Evolutionary conservation across 495 filamentous ascomycete species (phyloP).

Genomic region (Chaetomium cochliodes): DNA sequence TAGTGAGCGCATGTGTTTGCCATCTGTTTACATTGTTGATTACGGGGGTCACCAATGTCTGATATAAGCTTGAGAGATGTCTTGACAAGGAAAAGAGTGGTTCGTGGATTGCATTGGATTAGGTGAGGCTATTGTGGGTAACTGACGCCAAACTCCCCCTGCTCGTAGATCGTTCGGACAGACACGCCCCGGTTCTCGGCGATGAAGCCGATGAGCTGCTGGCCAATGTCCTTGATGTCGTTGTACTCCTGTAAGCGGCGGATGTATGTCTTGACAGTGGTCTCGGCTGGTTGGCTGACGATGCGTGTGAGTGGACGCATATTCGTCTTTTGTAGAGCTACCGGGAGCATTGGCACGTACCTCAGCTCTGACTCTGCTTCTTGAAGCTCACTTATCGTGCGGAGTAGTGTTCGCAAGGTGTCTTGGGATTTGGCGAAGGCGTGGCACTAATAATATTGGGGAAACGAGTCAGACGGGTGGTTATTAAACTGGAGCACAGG

Average conservation of each 20-base stretch:
- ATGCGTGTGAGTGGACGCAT: too few relatives aligned
- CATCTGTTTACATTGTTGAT: too few relatives aligned
- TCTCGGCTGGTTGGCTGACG: constrained; percentile 21
- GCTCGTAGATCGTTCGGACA: constrained; percentile 59
- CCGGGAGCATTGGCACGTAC: constrained; percentile 3
- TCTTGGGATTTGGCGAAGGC: constrained; percentile 20
- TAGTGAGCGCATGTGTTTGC: too few relatives aligned
- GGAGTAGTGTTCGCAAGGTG: constrained; percentile 10
- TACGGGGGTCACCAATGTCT: too few relatives aligned
- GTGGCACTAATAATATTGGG: constrained; percentile 6
- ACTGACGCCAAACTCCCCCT: constrained; percentile 42
- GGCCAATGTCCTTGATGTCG: constrained; percentile 71
- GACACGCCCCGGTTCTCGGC: constrained; percentile 67
- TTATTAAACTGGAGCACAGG: neutral
- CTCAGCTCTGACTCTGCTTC: constrained; percentile 14
- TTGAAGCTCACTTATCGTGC: neutral
- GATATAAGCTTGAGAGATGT: too few relatives aligned
- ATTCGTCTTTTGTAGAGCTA: too few relatives aligned
- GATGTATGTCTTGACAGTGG: constrained; percentile 61
- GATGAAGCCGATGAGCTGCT: constrained; percentile 70
- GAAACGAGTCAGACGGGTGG: neutral
- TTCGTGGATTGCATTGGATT: neutral
- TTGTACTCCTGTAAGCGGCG: constrained; percentile 72
- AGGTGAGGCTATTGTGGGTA: neutral
- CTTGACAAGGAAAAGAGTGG: too few relatives aligned